phyloP scores from a whole-genome alignment of 345 rosid genomes.

The Bretschneidera sinensis region DNA sequence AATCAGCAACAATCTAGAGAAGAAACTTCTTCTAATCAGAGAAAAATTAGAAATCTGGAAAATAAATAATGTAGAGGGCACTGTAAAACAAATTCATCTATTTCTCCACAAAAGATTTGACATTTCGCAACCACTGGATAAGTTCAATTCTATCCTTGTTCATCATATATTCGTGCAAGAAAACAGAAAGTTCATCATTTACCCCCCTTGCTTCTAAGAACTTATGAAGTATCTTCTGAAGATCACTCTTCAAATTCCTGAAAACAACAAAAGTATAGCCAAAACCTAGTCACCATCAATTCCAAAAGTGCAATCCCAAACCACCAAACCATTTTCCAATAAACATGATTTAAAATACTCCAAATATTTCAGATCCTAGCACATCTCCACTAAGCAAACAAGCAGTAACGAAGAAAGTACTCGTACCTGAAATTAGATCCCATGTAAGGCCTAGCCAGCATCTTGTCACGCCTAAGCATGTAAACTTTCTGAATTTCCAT shows the following conservation, averaged over 20 bases:
- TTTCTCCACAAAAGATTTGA: constrained; percentile 39
- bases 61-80: not conserved
- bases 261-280: constrained; percentile 14
- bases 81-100: constrained; percentile 9
- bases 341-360: not conserved
- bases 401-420: not conserved
- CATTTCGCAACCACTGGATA: constrained; percentile 54
- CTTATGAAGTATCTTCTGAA: constrained; percentile 35
- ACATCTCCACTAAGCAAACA: not conserved
- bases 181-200: constrained; percentile 44
- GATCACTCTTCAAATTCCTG: constrained; percentile 49
- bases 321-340: not conserved
- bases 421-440: constrained; percentile 62
- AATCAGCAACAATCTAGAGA: not conserved
- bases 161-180: constrained; percentile 69
- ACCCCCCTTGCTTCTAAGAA: constrained; percentile 64
- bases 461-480: constrained; percentile 29
- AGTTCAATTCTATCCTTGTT: constrained; percentile 74
- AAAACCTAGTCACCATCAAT: constrained; percentile 6
- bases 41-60: not conserved
- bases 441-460: constrained; percentile 39
- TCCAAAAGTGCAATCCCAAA: not conserved
- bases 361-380: not conserved
- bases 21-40: not conserved
- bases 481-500: constrained; percentile 55